These are phyloP conservation scores for Cudoniella acicularis DNA, from an alignment of 495 filamentous ascomycete genomes.

Conservation along the genomic window DNA sequence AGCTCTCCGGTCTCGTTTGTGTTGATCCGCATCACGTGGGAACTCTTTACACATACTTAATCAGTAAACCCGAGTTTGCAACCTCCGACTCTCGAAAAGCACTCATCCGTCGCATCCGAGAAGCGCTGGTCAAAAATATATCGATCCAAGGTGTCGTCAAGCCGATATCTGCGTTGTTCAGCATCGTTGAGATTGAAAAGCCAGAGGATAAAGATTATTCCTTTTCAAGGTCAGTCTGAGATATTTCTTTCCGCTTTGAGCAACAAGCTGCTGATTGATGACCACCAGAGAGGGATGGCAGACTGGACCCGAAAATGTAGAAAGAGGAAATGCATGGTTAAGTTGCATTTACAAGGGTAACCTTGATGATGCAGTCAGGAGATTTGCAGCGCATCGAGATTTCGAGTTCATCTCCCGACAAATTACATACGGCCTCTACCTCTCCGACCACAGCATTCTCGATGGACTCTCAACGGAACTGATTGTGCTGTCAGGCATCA, in stretches of 20 bases:
- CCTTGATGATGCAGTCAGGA: constrained; percentile 32
- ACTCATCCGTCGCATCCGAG: constrained; percentile 47
- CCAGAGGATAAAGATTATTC: constrained; percentile 50
- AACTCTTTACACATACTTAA: constrained; percentile 49
- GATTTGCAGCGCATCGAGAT: constrained; percentile 48
- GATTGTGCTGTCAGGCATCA: constrained; percentile 52
- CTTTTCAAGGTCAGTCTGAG: constrained; percentile 36
- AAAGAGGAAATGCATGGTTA: constrained; percentile 43
- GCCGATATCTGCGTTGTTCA: constrained; percentile 46
- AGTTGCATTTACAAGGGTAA: constrained; percentile 39
- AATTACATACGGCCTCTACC: constrained; percentile 56
- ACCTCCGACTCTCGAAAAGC: constrained; percentile 38
- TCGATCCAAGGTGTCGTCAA: constrained; percentile 51
- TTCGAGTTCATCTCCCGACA: constrained; percentile 36
- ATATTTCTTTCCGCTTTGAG: too few relatives aligned
- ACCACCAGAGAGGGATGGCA: constrained; percentile 31
- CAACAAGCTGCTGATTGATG: constrained; percentile 5
- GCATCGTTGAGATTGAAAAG: constrained; percentile 43
- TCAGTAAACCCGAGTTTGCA: constrained; percentile 35
- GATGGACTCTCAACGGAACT: constrained; percentile 52
- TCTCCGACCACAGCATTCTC: constrained; percentile 50
- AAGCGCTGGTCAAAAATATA: constrained; percentile 48
- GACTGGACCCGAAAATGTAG: constrained; percentile 43
- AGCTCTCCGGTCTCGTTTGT: constrained; percentile 40
- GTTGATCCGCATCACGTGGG: constrained; percentile 43